Conservation (phyloP, 2,329 filamentous ascomycete species). For the Colletotrichum salicis region DNA sequence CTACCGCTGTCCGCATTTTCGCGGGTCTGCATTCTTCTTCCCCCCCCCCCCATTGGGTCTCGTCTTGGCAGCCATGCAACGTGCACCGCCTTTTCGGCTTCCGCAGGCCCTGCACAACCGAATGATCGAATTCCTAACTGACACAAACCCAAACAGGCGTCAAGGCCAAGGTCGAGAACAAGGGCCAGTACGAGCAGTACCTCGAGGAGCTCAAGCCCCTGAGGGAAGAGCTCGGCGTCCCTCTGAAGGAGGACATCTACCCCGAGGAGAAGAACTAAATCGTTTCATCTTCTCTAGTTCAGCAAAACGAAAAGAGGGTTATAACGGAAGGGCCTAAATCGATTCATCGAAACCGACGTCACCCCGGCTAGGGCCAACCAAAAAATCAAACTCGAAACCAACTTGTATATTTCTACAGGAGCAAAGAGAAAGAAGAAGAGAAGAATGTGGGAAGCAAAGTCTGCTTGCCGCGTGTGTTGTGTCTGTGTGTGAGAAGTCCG, state of each 20-base stretch:
- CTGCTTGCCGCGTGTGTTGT: constrained; percentile 15
- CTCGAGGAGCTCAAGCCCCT: constrained; percentile 91
- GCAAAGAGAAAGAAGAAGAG: constrained; percentile 32
- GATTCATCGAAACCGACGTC: constrained; percentile 3
- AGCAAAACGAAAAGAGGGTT: neutral
- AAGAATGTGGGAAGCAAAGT: constrained; percentile 16
- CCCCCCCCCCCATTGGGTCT: neutral
- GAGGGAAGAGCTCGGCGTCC: constrained; percentile 91
- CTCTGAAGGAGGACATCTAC: constrained; percentile 93
- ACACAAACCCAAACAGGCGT: constrained; percentile 70
- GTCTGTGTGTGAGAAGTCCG: constrained; percentile 20
- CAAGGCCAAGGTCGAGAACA: constrained; percentile 99
- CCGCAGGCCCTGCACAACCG: neutral
- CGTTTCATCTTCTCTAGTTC: neutral
- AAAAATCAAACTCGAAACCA: constrained; percentile 20
- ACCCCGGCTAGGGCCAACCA: constrained; percentile 15
- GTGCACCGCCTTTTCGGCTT: neutral
- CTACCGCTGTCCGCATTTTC: constrained; percentile 97
- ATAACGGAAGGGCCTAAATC: neutral
- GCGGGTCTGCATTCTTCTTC: constrained; percentile 75
- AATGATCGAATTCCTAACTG: neutral
- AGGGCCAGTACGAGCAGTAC: constrained; percentile 96
- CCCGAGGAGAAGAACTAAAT: constrained; percentile 67
- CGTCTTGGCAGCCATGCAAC: constrained; percentile 13
- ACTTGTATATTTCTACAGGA: constrained; percentile 52